Percentiles rank a stretch among this genome's conserved stretches.
Conservation (phyloP, 2,329 filamentous ascomycete genomes). For the Colletotrichum cereale region DNA sequence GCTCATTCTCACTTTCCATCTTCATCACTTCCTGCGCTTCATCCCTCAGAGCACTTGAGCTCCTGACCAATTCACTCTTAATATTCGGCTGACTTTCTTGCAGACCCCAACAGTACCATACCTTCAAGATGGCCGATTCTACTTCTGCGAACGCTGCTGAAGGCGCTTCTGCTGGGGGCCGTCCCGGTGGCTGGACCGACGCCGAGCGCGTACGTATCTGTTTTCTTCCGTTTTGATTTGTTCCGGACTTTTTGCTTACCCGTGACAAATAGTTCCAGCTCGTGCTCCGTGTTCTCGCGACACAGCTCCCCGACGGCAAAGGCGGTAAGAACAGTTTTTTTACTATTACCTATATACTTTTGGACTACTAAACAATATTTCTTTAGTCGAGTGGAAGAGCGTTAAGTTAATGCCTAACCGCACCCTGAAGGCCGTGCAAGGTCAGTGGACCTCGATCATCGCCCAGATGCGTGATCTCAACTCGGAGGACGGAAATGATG, state of each 20-base stretch:
- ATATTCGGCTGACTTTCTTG: not conserved
- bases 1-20: not conserved
- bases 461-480: slow-evolving; percentile 54
- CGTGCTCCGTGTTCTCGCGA: slow-evolving; percentile 52
- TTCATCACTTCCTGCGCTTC: not conserved
- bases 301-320: slow-evolving; percentile 47
- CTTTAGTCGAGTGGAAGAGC: slow-evolving; percentile 53
- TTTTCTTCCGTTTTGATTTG: not conserved
- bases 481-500: slow-evolving; percentile 34
- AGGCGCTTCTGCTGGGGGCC: slow-evolving; percentile 5
- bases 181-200: slow-evolving; percentile 50
- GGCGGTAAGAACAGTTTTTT: too few species aligned
- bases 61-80: not conserved
- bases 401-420: slow-evolving; percentile 54
- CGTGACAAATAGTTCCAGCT: slow-evolving; percentile 48
- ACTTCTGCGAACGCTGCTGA: slow-evolving; percentile 43
- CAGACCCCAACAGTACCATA: not conserved
- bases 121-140: slow-evolving; percentile 44
- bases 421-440: slow-evolving; percentile 53
- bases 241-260: not conserved
- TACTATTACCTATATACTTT: too few species aligned
- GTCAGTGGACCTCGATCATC: slow-evolving; percentile 53
- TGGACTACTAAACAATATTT: too few species aligned
- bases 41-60: not conserved
- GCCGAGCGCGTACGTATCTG: slow-evolving; percentile 49